Evolutionary conservation across 371 early-diverging fungal species (phyloP), one percentile per base, ranked within the genome.

Genomic region (Circinella umbellata): DNA sequence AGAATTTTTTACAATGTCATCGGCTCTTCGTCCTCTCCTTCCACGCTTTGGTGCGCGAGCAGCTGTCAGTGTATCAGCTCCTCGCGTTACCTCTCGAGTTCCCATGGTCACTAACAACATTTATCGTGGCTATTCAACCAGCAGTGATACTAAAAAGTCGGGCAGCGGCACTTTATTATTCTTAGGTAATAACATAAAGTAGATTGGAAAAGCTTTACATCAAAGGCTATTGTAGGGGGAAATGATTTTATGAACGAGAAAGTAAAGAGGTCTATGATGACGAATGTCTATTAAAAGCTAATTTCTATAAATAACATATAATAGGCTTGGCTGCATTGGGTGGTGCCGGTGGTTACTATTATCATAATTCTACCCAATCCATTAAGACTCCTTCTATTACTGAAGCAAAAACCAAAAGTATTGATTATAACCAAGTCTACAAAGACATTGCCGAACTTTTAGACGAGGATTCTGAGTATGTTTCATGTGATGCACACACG

Each of bases 391-490:
- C 72, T 27, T 64, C 63, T 36, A 15, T 62, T 18, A 49, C 39
- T 13, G 38, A 67, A 36, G 61, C 2, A 20, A 65, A 64, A 49
- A 48, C 64, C 35, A 70, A 70, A 53, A n/a, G 48, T 3, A 61
- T 70, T 17, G 86, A 91, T 69, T 91, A 92, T 80, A 80, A 89
- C 70, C 76, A 85, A 65, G 86, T 94, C 64, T 94, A 94, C 81
- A 88, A 92, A 72, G 90, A 89, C 61, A 94, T 94, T 75, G 94
- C 94, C 36, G 89, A 87, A 47, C 72, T 92, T 64, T 80, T 94
- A n/a, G 93, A 93, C 64, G 91, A 91, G 47, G 75, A 90, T 70
- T 51, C 72, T 39, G 86, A 91, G 84, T 79, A 76, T 69, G 80
- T 60, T 36, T 67, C 69, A 69, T 69, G 63, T 61, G 69, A 69